Evolutionary conservation across 352 stramenopile species (phyloP).

Genomic region (Globisporangium megalacanthum): DNA sequence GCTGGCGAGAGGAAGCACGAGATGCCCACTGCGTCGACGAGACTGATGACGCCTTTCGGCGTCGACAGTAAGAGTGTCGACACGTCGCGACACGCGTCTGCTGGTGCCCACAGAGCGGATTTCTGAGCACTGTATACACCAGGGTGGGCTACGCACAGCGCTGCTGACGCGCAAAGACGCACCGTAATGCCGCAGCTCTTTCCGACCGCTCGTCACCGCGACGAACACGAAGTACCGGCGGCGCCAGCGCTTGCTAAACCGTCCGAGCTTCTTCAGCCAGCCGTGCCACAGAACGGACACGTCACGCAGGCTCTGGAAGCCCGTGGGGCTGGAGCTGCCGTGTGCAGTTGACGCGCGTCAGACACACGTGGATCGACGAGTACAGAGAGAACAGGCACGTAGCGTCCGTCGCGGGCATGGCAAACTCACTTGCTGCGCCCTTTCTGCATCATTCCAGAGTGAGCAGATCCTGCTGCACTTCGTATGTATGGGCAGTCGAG

Average conservation of each 20-base stretch:
- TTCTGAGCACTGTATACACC: too few relatives aligned
- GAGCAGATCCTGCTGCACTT: neutral
- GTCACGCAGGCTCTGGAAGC: conserved; percentile 41
- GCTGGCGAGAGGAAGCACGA: conserved; percentile 60
- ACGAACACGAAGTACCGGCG: conserved; percentile 78
- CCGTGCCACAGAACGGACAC: conserved; percentile 78
- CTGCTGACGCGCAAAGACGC: neutral
- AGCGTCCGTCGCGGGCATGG: neutral
- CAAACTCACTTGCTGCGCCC: conserved; percentile 39
- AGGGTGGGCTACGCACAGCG: neutral
- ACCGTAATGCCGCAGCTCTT: conserved; percentile 77
- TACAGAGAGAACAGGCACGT: neutral
- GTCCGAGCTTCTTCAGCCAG: conserved; percentile 80
- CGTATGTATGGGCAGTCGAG: too few relatives aligned
- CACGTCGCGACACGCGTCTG: conserved; percentile 60
- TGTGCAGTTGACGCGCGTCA: neutral
- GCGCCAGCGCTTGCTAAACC: conserved; percentile 79
- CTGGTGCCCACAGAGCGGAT: neutral
- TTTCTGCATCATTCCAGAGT: conserved; percentile 33
- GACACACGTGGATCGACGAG: conserved; percentile 6
- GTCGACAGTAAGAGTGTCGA: conserved; percentile 50
- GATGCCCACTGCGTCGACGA: conserved; percentile 68
- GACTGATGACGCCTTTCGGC: conserved; percentile 64
- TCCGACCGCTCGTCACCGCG: conserved; percentile 53
- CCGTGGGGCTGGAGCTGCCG: conserved; percentile 38